These are phyloP conservation scores for Thalassiosira mediterranea DNA, from an alignment of 352 stramenopile genomes.

Conservation along the genomic window DNA sequence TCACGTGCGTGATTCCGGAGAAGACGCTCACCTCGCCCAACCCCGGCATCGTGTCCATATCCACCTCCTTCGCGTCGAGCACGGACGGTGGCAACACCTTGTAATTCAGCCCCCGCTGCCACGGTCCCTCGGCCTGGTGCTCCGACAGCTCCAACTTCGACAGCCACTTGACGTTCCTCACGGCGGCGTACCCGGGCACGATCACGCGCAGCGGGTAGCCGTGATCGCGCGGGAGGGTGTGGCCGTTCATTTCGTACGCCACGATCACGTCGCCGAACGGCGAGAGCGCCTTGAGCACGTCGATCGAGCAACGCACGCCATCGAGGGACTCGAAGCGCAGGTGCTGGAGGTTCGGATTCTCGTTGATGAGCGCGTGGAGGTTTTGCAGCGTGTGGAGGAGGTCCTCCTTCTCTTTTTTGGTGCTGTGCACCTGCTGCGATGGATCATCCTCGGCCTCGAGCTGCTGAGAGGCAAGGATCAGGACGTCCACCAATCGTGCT, in stretches of 20 bases:
- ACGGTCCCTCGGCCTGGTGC: constrained; percentile 88
- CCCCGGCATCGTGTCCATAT: constrained; percentile 93
- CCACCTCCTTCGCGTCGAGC: constrained; percentile 89
- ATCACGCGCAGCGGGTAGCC: constrained; percentile 95
- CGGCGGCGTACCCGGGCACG: constrained; percentile 93
- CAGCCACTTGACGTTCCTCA: constrained; percentile 94
- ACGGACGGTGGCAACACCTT: constrained; percentile 91
- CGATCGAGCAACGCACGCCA: constrained; percentile 77
- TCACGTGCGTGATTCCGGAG: constrained; percentile 87
- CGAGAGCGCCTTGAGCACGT: constrained; percentile 91
- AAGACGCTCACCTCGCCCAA: constrained; percentile 96
- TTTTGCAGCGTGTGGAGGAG: constrained; percentile 80
- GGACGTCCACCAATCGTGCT: constrained; percentile 90
- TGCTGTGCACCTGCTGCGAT: no score
- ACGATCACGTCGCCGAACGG: constrained; percentile 95
- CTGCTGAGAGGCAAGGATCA: constrained; percentile 64
- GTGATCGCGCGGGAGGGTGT: constrained; percentile 90
- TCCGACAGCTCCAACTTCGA: constrained; percentile 88
- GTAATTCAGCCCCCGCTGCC: constrained; percentile 95
- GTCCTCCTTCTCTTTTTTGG: no score
- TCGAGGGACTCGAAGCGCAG: constrained; percentile 80
- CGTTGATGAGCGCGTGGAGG: no score
- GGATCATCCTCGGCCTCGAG: no score
- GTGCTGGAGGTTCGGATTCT: constrained; percentile 91
- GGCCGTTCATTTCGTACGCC: constrained; percentile 98